phyloP scores from a whole-genome alignment of 495 filamentous ascomycete species.

The Neurospora intermedia region DNA sequence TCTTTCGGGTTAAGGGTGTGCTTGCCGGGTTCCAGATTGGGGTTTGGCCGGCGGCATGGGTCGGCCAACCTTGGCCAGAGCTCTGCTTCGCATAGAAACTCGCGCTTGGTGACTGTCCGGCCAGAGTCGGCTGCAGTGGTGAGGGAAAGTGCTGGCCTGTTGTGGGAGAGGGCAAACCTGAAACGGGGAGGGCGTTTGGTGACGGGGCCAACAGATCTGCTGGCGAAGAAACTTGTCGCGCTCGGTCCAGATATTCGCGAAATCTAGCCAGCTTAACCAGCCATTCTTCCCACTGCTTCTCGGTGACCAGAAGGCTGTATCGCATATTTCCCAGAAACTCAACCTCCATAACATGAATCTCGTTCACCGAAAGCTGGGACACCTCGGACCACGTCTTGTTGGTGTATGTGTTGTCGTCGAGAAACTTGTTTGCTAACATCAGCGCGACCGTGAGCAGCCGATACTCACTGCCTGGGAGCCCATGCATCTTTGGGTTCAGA shows the following conservation, averaged over 20 bases:
- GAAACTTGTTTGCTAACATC: slow-evolving; percentile 98
- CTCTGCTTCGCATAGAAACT: slow-evolving; percentile 6
- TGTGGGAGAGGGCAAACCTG: slow-evolving; percentile 34
- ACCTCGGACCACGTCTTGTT: slow-evolving; percentile 99
- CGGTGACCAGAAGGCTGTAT: slow-evolving; percentile 78
- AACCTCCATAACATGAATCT: slow-evolving; percentile 99
- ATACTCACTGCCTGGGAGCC: slow-evolving; percentile 89
- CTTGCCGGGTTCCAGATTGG: slow-evolving; percentile 37
- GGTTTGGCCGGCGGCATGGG: slow-evolving; percentile 26
- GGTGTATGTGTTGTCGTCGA: slow-evolving; percentile 98
- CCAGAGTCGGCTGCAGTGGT: slow-evolving; percentile 13
- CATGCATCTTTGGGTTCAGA: slow-evolving; percentile 74
- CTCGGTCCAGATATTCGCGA: slow-evolving; percentile 62
- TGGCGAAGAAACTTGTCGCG: slow-evolving; percentile 21
- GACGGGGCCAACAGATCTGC: slow-evolving; percentile 29
- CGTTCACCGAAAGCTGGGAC: slow-evolving; percentile 83
- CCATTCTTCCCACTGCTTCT: slow-evolving; percentile 80
- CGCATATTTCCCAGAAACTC: slow-evolving; percentile 98
- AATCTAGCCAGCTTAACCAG: slow-evolving; percentile 69
- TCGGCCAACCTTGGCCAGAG: slow-evolving; percentile 20
- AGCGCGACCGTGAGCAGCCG: slow-evolving; percentile 90
- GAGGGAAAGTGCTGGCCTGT: slow-evolving; percentile 27
- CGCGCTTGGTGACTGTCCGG: slow-evolving; percentile 21
- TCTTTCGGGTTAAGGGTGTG: slow-evolving; percentile 46
- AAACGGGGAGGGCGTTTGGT: slow-evolving; percentile 14